These are phyloP conservation scores for Isoetes taiwanensis DNA, from an alignment of 75 land plant species.

Conservation along the genomic window DNA sequence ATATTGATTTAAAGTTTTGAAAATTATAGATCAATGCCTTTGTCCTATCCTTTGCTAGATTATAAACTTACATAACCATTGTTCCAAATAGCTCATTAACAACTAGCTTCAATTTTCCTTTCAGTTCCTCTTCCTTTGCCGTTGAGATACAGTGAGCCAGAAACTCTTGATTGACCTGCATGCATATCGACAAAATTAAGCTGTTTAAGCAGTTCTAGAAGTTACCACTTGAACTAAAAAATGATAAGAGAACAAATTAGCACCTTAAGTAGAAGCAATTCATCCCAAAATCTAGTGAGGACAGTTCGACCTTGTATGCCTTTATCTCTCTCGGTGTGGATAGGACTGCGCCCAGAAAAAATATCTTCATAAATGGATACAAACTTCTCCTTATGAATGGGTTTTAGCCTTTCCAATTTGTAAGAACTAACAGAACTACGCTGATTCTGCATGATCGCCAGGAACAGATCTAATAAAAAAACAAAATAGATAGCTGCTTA, in stretches of 20 bases:
- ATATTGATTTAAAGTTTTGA: no score
- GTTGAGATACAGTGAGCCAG: conserved; percentile 21
- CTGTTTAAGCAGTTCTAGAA: neutral
- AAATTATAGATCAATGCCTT: no score
- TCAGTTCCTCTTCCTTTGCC: conserved; percentile 17
- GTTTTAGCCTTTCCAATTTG: no score
- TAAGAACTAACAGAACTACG: no score
- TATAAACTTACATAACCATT: conserved; percentile 14
- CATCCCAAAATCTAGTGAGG: conserved; percentile 29
- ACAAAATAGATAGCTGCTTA: no score
- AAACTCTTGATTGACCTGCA: conserved; percentile 29
- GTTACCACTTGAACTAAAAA: neutral
- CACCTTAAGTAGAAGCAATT: conserved; percentile 27
- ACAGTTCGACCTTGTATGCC: conserved; percentile 24
- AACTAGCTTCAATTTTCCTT: conserved; percentile 13
- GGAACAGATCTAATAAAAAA: no score
- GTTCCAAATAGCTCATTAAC: conserved; percentile 26
- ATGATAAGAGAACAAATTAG: neutral
- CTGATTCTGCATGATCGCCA: no score
- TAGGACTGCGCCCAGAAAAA: conserved; percentile 21
- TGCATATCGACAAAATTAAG: neutral
- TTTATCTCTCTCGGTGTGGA: conserved; percentile 15
- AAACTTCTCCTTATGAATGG: conserved; percentile 29
- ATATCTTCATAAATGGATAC: conserved; percentile 27
- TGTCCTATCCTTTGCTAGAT: no score